A percentile compares a stretch with the other conserved stretches of the same genome.
Evolutionary conservation across 2,329 filamentous ascomycete genomes (phyloP).

Genomic region (Alternaria dauci): DNA sequence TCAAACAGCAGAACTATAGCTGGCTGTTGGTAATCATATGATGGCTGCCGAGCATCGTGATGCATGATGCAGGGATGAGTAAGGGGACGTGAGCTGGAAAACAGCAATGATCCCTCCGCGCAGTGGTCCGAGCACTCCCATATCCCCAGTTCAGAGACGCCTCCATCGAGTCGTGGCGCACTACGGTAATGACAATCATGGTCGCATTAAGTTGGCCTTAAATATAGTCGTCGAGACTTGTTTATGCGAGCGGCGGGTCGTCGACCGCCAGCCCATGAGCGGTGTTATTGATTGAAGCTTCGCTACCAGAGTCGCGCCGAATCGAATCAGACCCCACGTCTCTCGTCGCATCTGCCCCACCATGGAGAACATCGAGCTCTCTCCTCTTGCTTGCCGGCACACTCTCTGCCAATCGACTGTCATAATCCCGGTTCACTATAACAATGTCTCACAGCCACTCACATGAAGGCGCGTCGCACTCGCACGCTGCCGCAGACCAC

Average conservation of each 20-base stretch:
- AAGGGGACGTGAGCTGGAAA: constrained; percentile 10
- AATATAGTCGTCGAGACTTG: constrained; percentile 6
- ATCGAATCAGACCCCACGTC: constrained; percentile 29
- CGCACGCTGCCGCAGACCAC: constrained; percentile 69
- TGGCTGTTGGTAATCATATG: constrained; percentile 16
- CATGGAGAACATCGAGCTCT: constrained; percentile 23
- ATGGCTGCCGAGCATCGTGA: constrained; percentile 19
- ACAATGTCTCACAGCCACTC: constrained; percentile 47
- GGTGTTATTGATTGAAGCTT: constrained; percentile 11
- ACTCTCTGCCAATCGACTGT: background rate
- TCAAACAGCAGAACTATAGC: constrained; percentile 20
- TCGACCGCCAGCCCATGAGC: constrained; percentile 8
- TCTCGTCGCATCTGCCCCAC: constrained; percentile 27
- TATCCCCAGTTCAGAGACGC: constrained; percentile 9
- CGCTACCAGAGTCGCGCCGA: constrained; percentile 10
- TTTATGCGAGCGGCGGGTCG: constrained; percentile 8
- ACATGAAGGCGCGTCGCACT: constrained; percentile 56
- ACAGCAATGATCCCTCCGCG: constrained; percentile 20
- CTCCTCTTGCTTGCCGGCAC: constrained; percentile 4
- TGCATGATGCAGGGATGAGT: constrained; percentile 23
- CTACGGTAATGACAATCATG: constrained; percentile 21
- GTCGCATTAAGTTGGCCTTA: constrained; percentile 16
- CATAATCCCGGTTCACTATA: background rate
- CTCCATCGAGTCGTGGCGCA: constrained; percentile 22
- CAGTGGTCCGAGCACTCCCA: constrained; percentile 14